A percentile compares a stretch with the other conserved stretches of the same genome.
phyloP scores from a whole-genome alignment of 2,329 filamentous ascomycete species.

The Fusarium vanettenii region DNA sequence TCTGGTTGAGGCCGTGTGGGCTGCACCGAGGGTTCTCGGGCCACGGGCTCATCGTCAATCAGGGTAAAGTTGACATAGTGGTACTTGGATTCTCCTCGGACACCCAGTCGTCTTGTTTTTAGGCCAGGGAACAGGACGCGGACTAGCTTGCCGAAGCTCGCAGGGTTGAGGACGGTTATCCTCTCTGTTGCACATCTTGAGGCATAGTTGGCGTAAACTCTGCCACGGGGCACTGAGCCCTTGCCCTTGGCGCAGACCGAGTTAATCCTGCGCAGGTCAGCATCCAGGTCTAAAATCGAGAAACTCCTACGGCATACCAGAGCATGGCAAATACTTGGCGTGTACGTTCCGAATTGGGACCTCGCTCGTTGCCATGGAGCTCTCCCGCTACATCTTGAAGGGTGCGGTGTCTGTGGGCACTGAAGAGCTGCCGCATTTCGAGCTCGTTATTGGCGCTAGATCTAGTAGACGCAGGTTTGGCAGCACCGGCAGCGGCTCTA shows the following conservation, averaged over 20 bases:
- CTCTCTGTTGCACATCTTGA: conserved; percentile 91
- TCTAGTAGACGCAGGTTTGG: conserved; percentile 69
- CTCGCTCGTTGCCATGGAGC: conserved; percentile 82
- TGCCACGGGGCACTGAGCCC: conserved; percentile 88
- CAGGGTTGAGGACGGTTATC: conserved; percentile 94
- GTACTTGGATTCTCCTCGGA: conserved; percentile 97
- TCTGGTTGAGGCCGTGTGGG: conserved; percentile 64
- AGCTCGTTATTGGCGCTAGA: conserved; percentile 84
- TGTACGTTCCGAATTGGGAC: conserved; percentile 83
- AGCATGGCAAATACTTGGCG: conserved; percentile 91
- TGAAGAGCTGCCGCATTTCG: conserved; percentile 81
- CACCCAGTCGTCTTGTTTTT: conserved; percentile 90
- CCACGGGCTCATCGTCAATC: conserved; percentile 66
- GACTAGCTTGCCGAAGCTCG: conserved; percentile 97
- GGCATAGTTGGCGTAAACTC: conserved; percentile 96
- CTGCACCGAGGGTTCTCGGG: conserved; percentile 57
- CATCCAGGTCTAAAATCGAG: neutral
- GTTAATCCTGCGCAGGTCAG: conserved; percentile 70
- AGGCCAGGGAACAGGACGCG: conserved; percentile 95
- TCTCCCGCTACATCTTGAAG: conserved; percentile 80
- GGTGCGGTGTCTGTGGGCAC: conserved; percentile 73
- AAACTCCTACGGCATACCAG: conserved; percentile 67
- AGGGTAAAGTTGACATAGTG: conserved; percentile 83
- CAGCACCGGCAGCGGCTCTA: conserved; percentile 56
- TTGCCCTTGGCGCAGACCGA: conserved; percentile 79